Evolutionary conservation across 208 protist species (phyloP), one percentile per base, ranked within the genome.

Genomic region (Jaenimonas drosophilae): DNA sequence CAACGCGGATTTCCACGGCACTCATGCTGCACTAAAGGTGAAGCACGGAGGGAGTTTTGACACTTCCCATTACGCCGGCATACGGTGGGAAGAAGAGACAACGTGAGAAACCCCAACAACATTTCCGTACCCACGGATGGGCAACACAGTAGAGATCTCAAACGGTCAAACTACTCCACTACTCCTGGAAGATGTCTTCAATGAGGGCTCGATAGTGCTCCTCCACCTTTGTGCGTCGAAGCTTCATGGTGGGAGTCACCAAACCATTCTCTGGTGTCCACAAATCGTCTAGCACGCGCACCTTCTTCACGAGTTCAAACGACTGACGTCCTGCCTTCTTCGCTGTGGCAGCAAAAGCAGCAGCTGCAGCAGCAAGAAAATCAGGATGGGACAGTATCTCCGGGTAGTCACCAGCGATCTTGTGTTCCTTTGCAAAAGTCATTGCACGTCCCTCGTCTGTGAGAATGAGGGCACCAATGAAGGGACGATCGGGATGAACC

Each of bases 261-360:
- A 87, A 19, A 1, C 70, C 76, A 57, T 89, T 92, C 51, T 85
- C 76, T 0, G 74, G 57, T 4, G 79, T 87, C 77, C 79, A 92
- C 59, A 86, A 72, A 0, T 85, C 76, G 19, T 21, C 42, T 25
- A 88, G 25, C 19, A 89, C 43, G 7, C 71, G 54, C 21, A 85
- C 71, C n/a, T 71, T 47, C 49, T 73, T 76, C 20, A 83, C 57
- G 4, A 59, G 30, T 48, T 89, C 80, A 39, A 87, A 91, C 6
- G 27, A 24, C 14, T 46, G 14, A 17, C 71, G 62, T 16, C 49
- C 36, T 2, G 51, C 72, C 3, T 16, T 38, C 34, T 65, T 61
- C 11, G 54, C 72, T 4, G 59, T 64, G 32, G 63, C 55, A 17
- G 49, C 61, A 2, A 91, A 36, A n/a, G 75, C 82, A 19, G 42